These are phyloP conservation scores for Cordia subcordata DNA, from an alignment of 257 asterid species.

Conservation along the genomic window DNA sequence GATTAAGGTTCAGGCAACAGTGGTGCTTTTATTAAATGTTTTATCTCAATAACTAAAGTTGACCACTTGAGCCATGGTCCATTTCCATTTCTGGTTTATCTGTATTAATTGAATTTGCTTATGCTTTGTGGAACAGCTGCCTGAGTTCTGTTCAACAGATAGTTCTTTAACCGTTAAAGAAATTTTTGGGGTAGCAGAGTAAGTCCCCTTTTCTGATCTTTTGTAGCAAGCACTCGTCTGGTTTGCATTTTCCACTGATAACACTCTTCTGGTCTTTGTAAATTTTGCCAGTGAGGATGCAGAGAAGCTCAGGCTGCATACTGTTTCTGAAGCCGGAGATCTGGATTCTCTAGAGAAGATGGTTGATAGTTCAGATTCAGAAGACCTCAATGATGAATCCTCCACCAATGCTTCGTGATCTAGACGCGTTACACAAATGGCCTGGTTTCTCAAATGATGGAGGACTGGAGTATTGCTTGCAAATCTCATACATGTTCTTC, in stretches of 20 bases:
- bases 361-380: slow-evolving; percentile 58
- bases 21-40: too few species aligned
- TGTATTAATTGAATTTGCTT: background rate
- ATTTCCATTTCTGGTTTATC: background rate
- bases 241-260: slow-evolving; percentile 6
- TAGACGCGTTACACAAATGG: background rate
- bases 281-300: slow-evolving; percentile 77
- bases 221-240: background rate
- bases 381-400: slow-evolving; percentile 28
- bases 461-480: background rate
- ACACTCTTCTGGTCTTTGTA: slow-evolving; percentile 5
- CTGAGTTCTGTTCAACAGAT: slow-evolving; percentile 80
- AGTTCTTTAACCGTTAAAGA: slow-evolving; percentile 81
- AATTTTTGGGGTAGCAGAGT: slow-evolving; percentile 92
- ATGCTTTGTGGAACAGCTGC: slow-evolving; percentile 45
- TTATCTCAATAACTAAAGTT: too few species aligned
- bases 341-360: slow-evolving; percentile 75
- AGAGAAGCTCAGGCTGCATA: slow-evolving; percentile 77
- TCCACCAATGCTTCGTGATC: slow-evolving; percentile 35
- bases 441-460: background rate
- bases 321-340: slow-evolving; percentile 73
- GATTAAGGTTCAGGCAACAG: too few species aligned
- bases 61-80: background rate
- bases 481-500: background rate
- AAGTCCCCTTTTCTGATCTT: slow-evolving; percentile 33